phyloP scores from a whole-genome alignment of 495 filamentous ascomycete species.

The Penicillium coprophilum region DNA sequence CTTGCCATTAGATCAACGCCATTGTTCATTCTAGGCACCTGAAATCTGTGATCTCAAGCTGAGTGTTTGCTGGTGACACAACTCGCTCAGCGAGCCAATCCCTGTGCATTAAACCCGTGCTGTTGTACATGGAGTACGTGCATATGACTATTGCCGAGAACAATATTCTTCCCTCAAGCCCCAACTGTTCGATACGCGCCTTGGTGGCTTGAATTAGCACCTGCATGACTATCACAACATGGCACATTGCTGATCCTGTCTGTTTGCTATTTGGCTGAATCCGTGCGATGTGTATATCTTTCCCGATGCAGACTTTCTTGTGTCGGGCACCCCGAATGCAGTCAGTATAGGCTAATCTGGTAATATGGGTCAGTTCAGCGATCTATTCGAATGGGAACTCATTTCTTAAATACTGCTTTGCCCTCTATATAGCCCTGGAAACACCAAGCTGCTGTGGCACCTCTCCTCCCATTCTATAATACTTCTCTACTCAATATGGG shows the following conservation, averaged over 20 bases:
- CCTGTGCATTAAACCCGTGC: not conserved
- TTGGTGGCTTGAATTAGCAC: not conserved
- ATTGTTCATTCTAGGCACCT: not conserved
- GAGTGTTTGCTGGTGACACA: conserved; percentile 2
- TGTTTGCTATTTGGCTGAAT: not conserved
- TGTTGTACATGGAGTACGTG: not conserved
- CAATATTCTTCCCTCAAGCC: not conserved
- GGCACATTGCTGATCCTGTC: not conserved
- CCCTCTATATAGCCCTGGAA: not conserved
- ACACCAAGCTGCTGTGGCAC: not conserved
- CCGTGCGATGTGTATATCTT: conserved; percentile 2
- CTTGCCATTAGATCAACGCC: not conserved
- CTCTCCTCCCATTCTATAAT: not conserved
- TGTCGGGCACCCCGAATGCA: conserved; percentile 25
- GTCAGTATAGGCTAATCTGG: conserved; percentile 5
- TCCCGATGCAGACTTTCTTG: conserved; percentile 12
- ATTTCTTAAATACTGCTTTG: not conserved
- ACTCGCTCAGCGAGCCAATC: not conserved
- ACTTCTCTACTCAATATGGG: conserved; percentile 24
- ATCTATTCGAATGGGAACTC: not conserved
- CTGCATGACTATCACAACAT: not conserved
- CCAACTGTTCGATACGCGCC: not conserved
- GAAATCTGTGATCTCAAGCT: not conserved
- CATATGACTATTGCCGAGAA: not conserved
- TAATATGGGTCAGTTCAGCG: not conserved